Evolutionary conservation across 352 stramenopile species (phyloP), one percentile per base, ranked within the genome.

Genomic region (Phytophthora chlamydospora): DNA sequence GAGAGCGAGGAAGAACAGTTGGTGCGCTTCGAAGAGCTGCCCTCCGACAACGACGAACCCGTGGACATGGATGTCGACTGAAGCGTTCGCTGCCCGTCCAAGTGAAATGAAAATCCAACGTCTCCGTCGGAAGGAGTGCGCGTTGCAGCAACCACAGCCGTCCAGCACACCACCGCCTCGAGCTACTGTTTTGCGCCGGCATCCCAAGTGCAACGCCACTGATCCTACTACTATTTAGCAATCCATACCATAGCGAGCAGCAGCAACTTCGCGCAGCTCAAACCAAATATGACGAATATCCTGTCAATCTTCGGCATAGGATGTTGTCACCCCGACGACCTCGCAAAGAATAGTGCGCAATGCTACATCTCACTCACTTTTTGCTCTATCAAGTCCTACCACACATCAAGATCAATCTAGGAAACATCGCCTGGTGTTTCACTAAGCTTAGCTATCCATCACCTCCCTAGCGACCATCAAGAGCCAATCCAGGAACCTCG

Each of bases 61-160:
- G 86, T 92, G 69, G 84, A 93, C 35, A 90, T 92, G 83, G 84
- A 93, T 29, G 63, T 93, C 21, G 84, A 93, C 55, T 90, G 66
- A 81, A 70, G 27, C 6, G 19, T 2, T 35, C 21, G n/a, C 7
- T 10, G 14, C 34, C 24, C 21, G 31, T 46, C 27, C 17, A 67
- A 52, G 17, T 33, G 36, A 10, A 29, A 29, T 29, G 24, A 24
- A 24, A 24, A 24, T 29, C 24, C 24, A 29, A 29, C 24, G 24
- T 29, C 54, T 16, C 41, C 21, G 17, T 46, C n/a, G 32, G 3
- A 24, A 24, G 21, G 21, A 24, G 21, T 24, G 21, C 21, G 21
- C 21, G 21, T 24, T 24, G 21, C 21, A 24, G 21, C 21, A 24
- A 24, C 21, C 21, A 24, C 3, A 3, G 21, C 21, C 3, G 21